These are phyloP conservation scores for Nepenthes alata DNA, from an alignment of 179 eudicot species.

Conservation along the genomic window DNA sequence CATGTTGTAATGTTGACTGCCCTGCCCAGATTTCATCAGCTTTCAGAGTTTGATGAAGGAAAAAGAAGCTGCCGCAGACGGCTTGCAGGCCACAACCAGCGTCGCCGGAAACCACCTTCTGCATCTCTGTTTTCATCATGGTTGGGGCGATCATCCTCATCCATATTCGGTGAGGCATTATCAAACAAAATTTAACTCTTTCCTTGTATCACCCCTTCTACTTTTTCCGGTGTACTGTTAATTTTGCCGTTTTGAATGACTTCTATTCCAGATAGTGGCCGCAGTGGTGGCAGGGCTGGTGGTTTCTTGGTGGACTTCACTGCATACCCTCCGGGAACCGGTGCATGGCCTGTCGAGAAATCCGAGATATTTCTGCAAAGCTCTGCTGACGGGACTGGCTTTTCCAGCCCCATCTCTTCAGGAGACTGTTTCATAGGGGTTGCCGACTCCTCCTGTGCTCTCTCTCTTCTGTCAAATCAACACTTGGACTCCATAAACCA, in stretches of 20 bases:
- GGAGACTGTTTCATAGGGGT: constrained; percentile 56
- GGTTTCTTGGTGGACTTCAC: constrained; percentile 77
- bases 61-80: constrained; percentile 94
- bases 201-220: background rate
- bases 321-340: constrained; percentile 18
- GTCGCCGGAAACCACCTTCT: constrained; percentile 84
- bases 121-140: constrained; percentile 65
- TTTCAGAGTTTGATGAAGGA: constrained; percentile 83
- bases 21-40: constrained; percentile 61
- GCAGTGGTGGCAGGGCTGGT: constrained; percentile 40
- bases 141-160: constrained; percentile 47
- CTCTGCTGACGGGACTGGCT: constrained; percentile 30
- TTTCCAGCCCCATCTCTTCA: constrained; percentile 28
- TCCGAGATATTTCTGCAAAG: constrained; percentile 32
- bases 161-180: constrained; percentile 39
- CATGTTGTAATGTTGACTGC: background rate
- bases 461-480: constrained; percentile 99
- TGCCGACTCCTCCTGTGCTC: constrained; percentile 65
- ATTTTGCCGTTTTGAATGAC: background rate
- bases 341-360: constrained; percentile 16
- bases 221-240: background rate
- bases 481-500: constrained; percentile 57
- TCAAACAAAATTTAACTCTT: background rate
- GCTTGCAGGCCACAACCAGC: constrained; percentile 94
- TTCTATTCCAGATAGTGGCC: constrained; percentile 12